A percentile compares a stretch with the other conserved stretches of the same genome.
Evolutionary conservation across 2,329 filamentous ascomycete genomes (phyloP).

Genomic region (Ophiocordyceps camponoti-leonardi): DNA sequence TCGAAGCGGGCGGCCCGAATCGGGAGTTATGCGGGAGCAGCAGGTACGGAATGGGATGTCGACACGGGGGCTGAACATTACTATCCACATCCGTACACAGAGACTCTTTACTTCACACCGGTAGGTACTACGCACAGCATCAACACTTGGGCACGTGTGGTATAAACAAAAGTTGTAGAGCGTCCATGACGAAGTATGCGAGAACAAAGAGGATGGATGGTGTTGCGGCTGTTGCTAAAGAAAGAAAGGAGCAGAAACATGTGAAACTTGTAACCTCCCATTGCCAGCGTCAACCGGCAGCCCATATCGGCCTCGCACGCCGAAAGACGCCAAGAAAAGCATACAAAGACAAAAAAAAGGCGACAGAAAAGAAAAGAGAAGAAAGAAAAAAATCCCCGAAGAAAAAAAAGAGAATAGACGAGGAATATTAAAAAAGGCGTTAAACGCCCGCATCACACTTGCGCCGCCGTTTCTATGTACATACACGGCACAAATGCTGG

Average conservation of each 20-base stretch:
- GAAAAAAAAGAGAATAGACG: not conserved
- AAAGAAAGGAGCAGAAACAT: not conserved
- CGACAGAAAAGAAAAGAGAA: not conserved
- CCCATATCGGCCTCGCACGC: not conserved
- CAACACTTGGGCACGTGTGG: not conserved
- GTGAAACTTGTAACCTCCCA: not conserved
- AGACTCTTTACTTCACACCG: too few relatives aligned
- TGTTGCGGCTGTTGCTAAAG: not conserved
- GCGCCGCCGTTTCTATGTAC: not conserved
- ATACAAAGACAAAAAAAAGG: too few relatives aligned
- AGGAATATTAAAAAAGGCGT: not conserved
- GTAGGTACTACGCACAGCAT: not conserved
- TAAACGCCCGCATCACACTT: not conserved
- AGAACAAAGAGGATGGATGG: not conserved
- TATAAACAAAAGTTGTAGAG: not conserved
- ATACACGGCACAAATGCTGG: not conserved
- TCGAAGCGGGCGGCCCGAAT: too few relatives aligned
- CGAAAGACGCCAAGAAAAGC: not conserved
- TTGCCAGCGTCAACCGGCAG: not conserved
- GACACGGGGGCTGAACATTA: too few relatives aligned
- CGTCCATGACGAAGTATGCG: not conserved
- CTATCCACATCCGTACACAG: too few relatives aligned
- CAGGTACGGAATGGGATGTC: too few relatives aligned
- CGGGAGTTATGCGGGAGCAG: too few relatives aligned
- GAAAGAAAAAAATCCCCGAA: not conserved